These are phyloP conservation scores for Tolypocladium ovalisporum DNA, from an alignment of 2,329 filamentous ascomycete genomes.

Conservation along the genomic window DNA sequence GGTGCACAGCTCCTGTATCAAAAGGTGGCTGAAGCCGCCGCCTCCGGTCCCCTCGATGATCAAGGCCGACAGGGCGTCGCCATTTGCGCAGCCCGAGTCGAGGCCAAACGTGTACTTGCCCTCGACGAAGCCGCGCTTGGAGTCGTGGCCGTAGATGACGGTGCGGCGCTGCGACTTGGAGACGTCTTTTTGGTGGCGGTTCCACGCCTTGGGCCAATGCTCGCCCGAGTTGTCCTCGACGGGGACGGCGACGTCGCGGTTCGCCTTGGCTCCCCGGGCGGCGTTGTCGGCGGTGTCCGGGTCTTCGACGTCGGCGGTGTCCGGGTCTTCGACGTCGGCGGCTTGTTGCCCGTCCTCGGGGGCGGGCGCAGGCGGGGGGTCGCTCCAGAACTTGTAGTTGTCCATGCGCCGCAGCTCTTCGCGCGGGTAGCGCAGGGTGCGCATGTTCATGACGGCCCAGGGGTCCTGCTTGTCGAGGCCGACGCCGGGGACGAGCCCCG, in stretches of 20 bases:
- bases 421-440: constrained; percentile 53
- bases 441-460: constrained; percentile 84
- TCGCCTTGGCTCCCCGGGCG: constrained; percentile 7
- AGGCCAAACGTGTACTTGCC: constrained; percentile 69
- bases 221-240: constrained; percentile 39
- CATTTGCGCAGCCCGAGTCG: constrained; percentile 73
- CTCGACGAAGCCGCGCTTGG: constrained; percentile 52
- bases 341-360: neutral
- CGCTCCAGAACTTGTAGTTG: constrained; percentile 2
- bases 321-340: constrained; percentile 5
- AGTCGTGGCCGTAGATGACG: constrained; percentile 83
- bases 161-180: constrained; percentile 37
- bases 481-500: constrained; percentile 69
- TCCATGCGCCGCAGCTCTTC: constrained; percentile 26
- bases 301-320: constrained; percentile 7
- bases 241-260: constrained; percentile 22
- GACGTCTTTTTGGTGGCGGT: constrained; percentile 32
- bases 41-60: constrained; percentile 48
- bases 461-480: constrained; percentile 61
- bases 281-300: neutral
- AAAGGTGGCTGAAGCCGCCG: constrained; percentile 21
- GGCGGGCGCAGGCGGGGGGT: neutral
- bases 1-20: constrained; percentile 31
- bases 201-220: constrained; percentile 58
- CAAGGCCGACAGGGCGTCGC: constrained; percentile 64